Evolutionary conservation across 2,329 filamentous ascomycete species (phyloP).

Genomic region (Alternaria sp.): DNA sequence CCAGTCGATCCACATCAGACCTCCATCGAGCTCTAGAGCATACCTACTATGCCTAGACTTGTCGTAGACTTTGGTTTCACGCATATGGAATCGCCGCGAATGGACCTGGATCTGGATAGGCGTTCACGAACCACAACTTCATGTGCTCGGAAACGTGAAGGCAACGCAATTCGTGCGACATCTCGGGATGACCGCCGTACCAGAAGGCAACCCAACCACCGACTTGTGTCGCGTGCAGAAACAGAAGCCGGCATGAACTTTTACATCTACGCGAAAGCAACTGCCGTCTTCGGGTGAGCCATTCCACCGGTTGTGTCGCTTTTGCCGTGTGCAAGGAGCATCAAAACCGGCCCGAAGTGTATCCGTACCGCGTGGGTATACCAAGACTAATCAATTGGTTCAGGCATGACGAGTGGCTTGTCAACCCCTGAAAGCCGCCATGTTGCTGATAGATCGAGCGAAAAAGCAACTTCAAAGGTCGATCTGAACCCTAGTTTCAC

Average conservation of each 20-base stretch:
- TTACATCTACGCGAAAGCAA: neutral
- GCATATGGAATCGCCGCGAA: neutral
- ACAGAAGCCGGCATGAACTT: neutral
- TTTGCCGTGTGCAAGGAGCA: neutral
- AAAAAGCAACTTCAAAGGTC: neutral
- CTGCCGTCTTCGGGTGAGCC: neutral
- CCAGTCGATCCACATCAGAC: neutral
- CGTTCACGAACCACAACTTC: neutral
- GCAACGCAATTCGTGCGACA: neutral
- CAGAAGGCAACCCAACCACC: neutral
- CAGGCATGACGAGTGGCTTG: neutral
- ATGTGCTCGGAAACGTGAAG: neutral
- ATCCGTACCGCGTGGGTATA: neutral
- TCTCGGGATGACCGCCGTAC: neutral
- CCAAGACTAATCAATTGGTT: neutral
- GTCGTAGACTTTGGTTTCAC: neutral
- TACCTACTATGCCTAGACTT: neutral
- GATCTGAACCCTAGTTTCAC: neutral
- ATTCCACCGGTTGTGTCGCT: neutral
- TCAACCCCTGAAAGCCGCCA: neutral
- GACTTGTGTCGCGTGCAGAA: neutral
- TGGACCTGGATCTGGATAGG: neutral
- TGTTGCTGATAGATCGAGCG: neutral
- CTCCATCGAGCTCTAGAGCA: neutral
- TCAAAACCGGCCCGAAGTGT: neutral